phyloP scores from a whole-genome alignment of 2,329 filamentous ascomycete genomes.

The Diaporthe citrichinensis region DNA sequence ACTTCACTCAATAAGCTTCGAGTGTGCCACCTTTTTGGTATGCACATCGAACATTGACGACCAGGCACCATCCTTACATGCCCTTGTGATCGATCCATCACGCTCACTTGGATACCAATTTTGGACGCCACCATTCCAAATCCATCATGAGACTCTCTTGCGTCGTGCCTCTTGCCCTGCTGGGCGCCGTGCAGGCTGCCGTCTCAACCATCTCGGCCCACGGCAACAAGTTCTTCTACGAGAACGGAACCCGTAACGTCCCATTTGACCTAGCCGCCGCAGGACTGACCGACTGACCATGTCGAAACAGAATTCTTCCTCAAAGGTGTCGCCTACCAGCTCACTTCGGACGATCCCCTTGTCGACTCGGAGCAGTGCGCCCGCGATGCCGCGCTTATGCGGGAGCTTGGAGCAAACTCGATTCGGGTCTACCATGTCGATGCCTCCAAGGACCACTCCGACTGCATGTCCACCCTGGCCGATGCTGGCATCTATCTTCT shows the following conservation, averaged over 20 bases:
- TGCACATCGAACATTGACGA: slow-evolving; percentile 5
- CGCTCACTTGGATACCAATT: slow-evolving; percentile 31
- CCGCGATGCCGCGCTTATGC: slow-evolving; percentile 83
- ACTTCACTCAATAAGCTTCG: slow-evolving; percentile 13
- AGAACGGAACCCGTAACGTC: slow-evolving; percentile 83
- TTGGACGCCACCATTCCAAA: slow-evolving; percentile 15
- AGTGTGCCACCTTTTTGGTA: slow-evolving; percentile 17
- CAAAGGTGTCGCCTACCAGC: slow-evolving; percentile 78
- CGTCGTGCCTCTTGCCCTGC: slow-evolving; percentile 51
- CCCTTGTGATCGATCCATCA: slow-evolving; percentile 18
- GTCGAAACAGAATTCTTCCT: slow-evolving; percentile 51
- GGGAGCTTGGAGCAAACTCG: slow-evolving; percentile 83
- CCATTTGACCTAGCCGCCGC: slow-evolving; percentile 68
- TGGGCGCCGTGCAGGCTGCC: slow-evolving; percentile 51
- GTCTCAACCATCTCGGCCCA: slow-evolving; percentile 67
- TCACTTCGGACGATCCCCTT: slow-evolving; percentile 77
- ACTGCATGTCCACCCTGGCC: slow-evolving; percentile 85
- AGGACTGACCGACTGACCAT: slow-evolving; percentile 35
- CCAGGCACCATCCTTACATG: slow-evolving; percentile 27
- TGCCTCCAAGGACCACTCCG: slow-evolving; percentile 76
- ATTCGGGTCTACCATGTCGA: slow-evolving; percentile 94
- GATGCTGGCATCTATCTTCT: slow-evolving; percentile 87
- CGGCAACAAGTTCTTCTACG: slow-evolving; percentile 86
- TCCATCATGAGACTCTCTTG: slow-evolving; percentile 56
- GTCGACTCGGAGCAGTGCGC: slow-evolving; percentile 81